phyloP scores from a whole-genome alignment of 2,329 filamentous ascomycete genomes.

The Penicillium sp. region DNA sequence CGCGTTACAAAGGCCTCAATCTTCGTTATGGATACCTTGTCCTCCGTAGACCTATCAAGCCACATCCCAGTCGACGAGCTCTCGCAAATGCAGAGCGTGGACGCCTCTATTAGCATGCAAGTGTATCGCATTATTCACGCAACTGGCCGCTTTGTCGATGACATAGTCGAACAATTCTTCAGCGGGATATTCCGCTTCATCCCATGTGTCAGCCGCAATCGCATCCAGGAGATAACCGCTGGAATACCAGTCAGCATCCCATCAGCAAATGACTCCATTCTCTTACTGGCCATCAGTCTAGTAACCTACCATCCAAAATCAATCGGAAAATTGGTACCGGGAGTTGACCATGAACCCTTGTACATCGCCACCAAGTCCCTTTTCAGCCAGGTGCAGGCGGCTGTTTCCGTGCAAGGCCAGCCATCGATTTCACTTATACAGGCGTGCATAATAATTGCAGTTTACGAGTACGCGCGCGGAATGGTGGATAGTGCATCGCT shows the following conservation, averaged over 20 bases:
- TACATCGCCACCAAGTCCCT: constrained; percentile 7
- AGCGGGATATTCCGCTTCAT: constrained; percentile 1
- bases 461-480: constrained; percentile 6
- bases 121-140: neutral
- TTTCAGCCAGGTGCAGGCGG: neutral
- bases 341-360: neutral
- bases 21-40: neutral
- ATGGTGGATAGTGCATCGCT: constrained; percentile 2
- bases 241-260: neutral
- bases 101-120: neutral
- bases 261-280: neutral
- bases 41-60: neutral
- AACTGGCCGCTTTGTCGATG: neutral
- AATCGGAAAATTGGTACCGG: neutral
- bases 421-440: constrained; percentile 3
- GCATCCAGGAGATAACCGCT: neutral
- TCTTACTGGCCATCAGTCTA: constrained; percentile 2
- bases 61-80: neutral
- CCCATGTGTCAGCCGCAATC: constrained; percentile 1
- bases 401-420: neutral
- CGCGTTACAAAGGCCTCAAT: neutral
- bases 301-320: neutral
- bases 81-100: neutral
- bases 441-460: neutral
- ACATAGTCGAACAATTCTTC: constrained; percentile 3